Base-by-base conservation (phyloP, 805 yeast species). In the Lipomyces spencermartinsiae region DNA sequence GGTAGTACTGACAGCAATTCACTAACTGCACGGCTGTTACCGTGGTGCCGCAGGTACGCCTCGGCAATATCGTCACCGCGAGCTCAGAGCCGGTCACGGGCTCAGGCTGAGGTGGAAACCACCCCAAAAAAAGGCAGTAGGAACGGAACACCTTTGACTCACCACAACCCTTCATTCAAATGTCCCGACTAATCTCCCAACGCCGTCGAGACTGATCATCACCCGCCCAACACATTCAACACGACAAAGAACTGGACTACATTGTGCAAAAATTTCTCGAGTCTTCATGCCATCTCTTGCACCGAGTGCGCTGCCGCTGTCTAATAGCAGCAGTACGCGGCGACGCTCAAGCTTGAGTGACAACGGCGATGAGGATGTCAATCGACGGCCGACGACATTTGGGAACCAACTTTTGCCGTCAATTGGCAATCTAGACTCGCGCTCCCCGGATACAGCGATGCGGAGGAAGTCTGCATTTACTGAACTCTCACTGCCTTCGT, bases 271-370 rank as follows among this genome's bases (percentile, higher is more conserved):
- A 43, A 22, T 7, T 16, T 9, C 49, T 43, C 2, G 49, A 43
- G 4, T 6, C n/a, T 6, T n/a, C 12, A 53, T 53, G 56, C 56
- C 56, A 31, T 53, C 56, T 31, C 56, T 53, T 53, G 56, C 56
- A 25, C 56, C 56, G 8, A 53, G 56, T 31, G 56, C 56, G 12
- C 56, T 53, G 29, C 34, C 56, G 34, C 56, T 53, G 56, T 25
- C 34, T 4, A 16, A 53, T 14, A 16, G 34, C 31, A 53, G 56
- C 9, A 25, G 34, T 53, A 53, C 34, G n/a, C 56, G 56, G 56
- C 56, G 34, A 31, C 34, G 34, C 56, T 10, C 31, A 25, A 31
- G 56, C 33, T 22, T 53, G 16, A 31, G 19, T 12, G 56, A 25
- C 16, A 25, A 53, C 10, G 34, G 34, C 31, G 12, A 10, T 31